Evolutionary conservation across 2,329 filamentous ascomycete genomes (phyloP).

Genomic region (Aureobasidium sp.): DNA sequence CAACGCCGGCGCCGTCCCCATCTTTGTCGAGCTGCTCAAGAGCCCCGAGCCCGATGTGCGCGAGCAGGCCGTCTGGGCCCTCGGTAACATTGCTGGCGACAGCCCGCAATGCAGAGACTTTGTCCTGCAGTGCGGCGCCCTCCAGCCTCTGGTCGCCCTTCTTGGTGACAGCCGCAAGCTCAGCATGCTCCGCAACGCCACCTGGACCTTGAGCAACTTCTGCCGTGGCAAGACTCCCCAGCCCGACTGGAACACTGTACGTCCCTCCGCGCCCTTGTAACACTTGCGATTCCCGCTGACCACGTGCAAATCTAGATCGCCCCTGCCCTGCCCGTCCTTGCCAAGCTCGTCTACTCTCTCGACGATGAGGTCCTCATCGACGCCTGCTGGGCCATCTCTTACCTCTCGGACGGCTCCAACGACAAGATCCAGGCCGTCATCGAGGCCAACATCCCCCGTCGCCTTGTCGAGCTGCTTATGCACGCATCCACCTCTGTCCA

Average conservation of each 20-base stretch:
- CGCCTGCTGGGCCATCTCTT: constrained; percentile 99
- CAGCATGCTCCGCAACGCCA: constrained; percentile 97
- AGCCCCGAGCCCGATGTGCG: constrained; percentile 97
- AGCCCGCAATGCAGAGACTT: constrained; percentile 97
- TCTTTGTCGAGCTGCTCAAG: constrained; percentile 91
- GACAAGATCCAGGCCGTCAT: constrained; percentile 99
- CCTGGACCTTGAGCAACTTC: constrained; percentile 99
- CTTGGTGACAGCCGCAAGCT: constrained; percentile 97
- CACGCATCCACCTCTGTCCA: constrained; percentile 97
- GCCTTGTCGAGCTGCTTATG: constrained; percentile 94
- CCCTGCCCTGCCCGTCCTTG: constrained; percentile 85
- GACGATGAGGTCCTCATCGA: constrained; percentile 98
- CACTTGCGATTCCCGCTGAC: constrained; percentile 1
- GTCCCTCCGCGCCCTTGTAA: constrained; percentile 34
- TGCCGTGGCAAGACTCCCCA: constrained; percentile 99
- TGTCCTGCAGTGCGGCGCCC: constrained; percentile 81
- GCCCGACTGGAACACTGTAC: constrained; percentile 92
- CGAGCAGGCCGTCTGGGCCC: constrained; percentile 96
- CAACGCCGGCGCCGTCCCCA: constrained; percentile 93
- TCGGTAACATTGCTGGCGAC: constrained; percentile 98
- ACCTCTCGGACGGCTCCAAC: constrained; percentile 94
- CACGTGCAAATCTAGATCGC: constrained; percentile 60
- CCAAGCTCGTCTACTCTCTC: constrained; percentile 96
- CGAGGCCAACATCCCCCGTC: constrained; percentile 92
- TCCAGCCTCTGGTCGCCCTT: constrained; percentile 81